These are phyloP conservation scores for Barnettozyma vustinii DNA, from an alignment of 805 yeast genomes.

Conservation along the genomic window DNA sequence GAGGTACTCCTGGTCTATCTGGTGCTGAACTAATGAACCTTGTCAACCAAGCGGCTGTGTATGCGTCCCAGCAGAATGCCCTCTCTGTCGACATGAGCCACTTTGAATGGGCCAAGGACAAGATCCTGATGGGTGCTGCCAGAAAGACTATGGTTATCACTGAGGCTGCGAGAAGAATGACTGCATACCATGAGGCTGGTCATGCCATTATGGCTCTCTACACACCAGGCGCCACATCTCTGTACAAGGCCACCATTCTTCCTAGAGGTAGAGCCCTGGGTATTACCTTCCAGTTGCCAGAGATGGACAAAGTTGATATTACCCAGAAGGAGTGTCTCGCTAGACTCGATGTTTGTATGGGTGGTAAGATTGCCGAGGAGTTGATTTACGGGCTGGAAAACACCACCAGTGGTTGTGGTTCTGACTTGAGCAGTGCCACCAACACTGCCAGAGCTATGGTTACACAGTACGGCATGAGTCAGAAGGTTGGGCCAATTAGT, in stretches of 20 bases:
- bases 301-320: slow-evolving; percentile 94
- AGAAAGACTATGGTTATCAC: slow-evolving; percentile 96
- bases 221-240: slow-evolving; percentile 89
- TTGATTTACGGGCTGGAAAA: slow-evolving; percentile 84
- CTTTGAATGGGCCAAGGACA: slow-evolving; percentile 99
- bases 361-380: slow-evolving; percentile 97
- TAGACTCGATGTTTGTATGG: slow-evolving; percentile 95
- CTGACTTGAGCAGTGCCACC: slow-evolving; percentile 88
- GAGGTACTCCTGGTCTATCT: slow-evolving; percentile 97
- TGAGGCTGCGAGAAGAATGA: slow-evolving; percentile 86
- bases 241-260: slow-evolving; percentile 93
- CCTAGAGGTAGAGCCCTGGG: slow-evolving; percentile 98
- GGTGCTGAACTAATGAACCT: slow-evolving; percentile 96
- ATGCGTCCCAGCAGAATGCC: slow-evolving; percentile 91
- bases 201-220: slow-evolving; percentile 97
- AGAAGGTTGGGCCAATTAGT: slow-evolving; percentile 85
- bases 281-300: slow-evolving; percentile 94
- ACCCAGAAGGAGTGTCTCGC: slow-evolving; percentile 88
- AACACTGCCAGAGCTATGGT: slow-evolving; percentile 95
- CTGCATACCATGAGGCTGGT: slow-evolving; percentile 99
- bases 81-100: slow-evolving; percentile 85
- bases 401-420: slow-evolving; percentile 92
- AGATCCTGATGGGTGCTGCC: slow-evolving; percentile 96
- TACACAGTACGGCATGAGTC: slow-evolving; percentile 94
- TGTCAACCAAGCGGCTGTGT: slow-evolving; percentile 96